Base-by-base conservation (phyloP, 1,284 basidiomycete genomes). In the Somion occarium region DNA sequence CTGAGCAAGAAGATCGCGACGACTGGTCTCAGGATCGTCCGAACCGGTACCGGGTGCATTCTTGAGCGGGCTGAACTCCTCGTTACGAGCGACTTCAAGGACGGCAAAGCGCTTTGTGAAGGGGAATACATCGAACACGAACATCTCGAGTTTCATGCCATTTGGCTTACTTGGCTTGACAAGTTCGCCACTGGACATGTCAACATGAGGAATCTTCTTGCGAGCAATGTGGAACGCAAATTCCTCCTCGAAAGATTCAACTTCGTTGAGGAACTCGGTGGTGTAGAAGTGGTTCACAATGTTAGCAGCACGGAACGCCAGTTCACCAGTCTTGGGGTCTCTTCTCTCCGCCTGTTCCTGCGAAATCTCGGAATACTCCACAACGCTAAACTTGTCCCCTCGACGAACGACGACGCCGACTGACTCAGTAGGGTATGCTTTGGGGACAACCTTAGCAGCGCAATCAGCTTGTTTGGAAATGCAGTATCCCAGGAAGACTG, bases 251-350 rank as follows among this genome's bases (percentile, higher is more conserved):
- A 98, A 95, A 1, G 79, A 73, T 60, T 90, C 85, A 54, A 96
- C 86, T 27, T 74, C 69, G 54, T 89, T 80, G 53, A 99, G 80
- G 76, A 93, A 99, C 19, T 77, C 70, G 42, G 87, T 87, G 42
- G 95, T 96, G 75, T 98, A 99, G 71, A 98, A 98, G 73, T 99
- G 97, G 73, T 98, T 99, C 64, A 81, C 97, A 65, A 99, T 98
- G 75, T 99, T 99, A 48, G 83, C 97, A 2, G 95, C 96, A 54
- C 95, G 83, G 83, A 96, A 98, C 18, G 82, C 73, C 50, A 99
- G 82, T 55, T 91, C 85, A 49, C 85, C 88, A 0, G 80, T 80
- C 47, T 80, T 72, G 5, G 80, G 59, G 60, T 93, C 87, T 44
- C 84, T 79, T 54, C 79, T 75, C 65, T 92, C 90, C 12, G 94